Evolutionary conservation across 495 filamentous ascomycete species (phyloP).

Genomic region (Sordaria brevicollis): DNA sequence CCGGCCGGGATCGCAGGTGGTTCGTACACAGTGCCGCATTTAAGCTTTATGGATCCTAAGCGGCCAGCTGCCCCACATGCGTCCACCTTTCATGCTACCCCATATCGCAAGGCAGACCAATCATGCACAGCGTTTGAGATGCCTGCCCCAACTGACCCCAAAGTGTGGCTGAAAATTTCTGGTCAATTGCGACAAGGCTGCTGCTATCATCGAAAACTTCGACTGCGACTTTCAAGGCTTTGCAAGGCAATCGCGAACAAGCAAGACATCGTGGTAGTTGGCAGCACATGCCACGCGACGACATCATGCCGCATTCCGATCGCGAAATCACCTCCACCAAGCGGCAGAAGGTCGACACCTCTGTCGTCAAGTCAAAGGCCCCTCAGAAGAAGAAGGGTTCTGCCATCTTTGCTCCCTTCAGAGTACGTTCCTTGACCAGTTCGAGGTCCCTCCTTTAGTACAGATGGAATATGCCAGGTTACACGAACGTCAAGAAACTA

Average conservation of each 20-base stretch:
- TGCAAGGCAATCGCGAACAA: slow-evolving; percentile 1
- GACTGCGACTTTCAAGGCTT: neutral
- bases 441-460: neutral
- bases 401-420: slow-evolving; percentile 80
- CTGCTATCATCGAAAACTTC: slow-evolving; percentile 11
- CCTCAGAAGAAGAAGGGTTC: slow-evolving; percentile 38
- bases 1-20: neutral
- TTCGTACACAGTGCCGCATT: neutral
- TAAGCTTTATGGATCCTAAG: neutral
- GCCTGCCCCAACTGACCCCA: slow-evolving; percentile 1
- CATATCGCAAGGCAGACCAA: neutral
- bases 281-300: neutral
- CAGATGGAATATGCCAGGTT: too few species aligned
- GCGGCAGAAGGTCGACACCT: slow-evolving; percentile 49
- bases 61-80: neutral
- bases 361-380: slow-evolving; percentile 23
- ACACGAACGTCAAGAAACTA: neutral
- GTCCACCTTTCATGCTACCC: neutral
- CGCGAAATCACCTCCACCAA: slow-evolving; percentile 49
- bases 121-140: neutral
- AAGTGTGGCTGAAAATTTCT: slow-evolving; percentile 17
- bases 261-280: neutral
- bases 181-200: slow-evolving; percentile 9
- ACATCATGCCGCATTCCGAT: slow-evolving; percentile 38
- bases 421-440: slow-evolving; percentile 48